Conservation (phyloP, 257 asterid genomes). For the Solanum clarkiae region DNA sequence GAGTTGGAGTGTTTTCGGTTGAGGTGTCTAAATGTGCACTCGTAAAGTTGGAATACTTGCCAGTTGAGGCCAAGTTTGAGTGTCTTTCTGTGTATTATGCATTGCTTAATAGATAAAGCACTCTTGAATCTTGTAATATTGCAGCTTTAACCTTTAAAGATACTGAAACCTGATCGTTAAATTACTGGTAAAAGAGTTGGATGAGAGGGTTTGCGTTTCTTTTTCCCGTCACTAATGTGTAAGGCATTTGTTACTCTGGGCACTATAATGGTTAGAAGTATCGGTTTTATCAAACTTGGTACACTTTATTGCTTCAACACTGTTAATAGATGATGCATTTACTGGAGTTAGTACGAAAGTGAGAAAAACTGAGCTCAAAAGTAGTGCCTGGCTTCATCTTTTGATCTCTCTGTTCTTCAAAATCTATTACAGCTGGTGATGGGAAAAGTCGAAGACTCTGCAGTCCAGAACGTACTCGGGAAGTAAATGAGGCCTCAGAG, state of each 20-base stretch:
- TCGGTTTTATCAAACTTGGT: neutral
- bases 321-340: neutral
- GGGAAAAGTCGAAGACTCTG: slow-evolving; percentile 1
- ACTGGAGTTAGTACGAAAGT: neutral
- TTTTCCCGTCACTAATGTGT: neutral
- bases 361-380: neutral
- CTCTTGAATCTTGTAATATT: neutral
- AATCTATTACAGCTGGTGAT: neutral
- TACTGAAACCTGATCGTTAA: no score
- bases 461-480: slow-evolving; percentile 20
- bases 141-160: neutral
- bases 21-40: neutral
- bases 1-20: neutral
- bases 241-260: neutral
- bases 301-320: neutral
- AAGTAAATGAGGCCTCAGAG: slow-evolving; percentile 26
- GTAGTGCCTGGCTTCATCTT: neutral
- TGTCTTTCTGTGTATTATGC: neutral
- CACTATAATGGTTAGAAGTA: neutral
- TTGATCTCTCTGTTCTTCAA: neutral
- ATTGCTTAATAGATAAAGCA: neutral
- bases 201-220: neutral
- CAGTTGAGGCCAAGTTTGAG: neutral
- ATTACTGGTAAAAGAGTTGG: neutral
- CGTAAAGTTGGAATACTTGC: neutral